Evolutionary conservation across 345 rosid genomes (phyloP), one percentile per base, ranked within the genome.

Genomic region (Gossypium stocksii): DNA sequence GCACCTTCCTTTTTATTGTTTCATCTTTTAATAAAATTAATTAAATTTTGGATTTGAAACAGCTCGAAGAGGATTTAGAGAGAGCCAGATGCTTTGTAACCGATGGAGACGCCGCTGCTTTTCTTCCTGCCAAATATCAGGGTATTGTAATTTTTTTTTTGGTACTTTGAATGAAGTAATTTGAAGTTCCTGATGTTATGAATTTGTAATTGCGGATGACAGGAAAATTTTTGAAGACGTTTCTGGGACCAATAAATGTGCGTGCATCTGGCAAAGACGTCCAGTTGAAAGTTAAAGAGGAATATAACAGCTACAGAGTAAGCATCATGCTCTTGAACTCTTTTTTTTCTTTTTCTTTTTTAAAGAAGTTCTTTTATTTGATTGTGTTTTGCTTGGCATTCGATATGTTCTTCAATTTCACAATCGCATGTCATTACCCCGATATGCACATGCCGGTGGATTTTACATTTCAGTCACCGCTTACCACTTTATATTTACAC

Each of bases 251-350:
- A 60, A 87, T 96, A 61, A 96, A 93, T 80, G 99, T 96, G 72
- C 86, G 92, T 38, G 99, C 98, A 59, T 81, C 85, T 64, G 88
- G 90, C 77, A 91, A 91, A 79, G 98, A 93, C 46, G 82, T 91
- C 54, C 97, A 86, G 62, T 87, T 93, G 77, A 93, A 96, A 88
- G 97, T 90, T 71, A 96, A 96, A 84, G 99, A 96, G 81, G 98
- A 96, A 80, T 96, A 96, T 84, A 96, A 93, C 86, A 84, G 93
- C 72, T 96, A 90, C 83, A 88, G 98, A 79, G 99, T 94, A 94
- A 78, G 99, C 90, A 78, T 23, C 78, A 63, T 5, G 38, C 38
- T 29, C 38, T 29, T 29, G 6, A 0, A 29, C 5, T 29, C 38
- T 29, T 29, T 4, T 29, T 29, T 29, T 0, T 29, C 4, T 29